Base-by-base conservation (phyloP, 1,284 basidiomycete genomes). In the Lentinus polychrous region DNA sequence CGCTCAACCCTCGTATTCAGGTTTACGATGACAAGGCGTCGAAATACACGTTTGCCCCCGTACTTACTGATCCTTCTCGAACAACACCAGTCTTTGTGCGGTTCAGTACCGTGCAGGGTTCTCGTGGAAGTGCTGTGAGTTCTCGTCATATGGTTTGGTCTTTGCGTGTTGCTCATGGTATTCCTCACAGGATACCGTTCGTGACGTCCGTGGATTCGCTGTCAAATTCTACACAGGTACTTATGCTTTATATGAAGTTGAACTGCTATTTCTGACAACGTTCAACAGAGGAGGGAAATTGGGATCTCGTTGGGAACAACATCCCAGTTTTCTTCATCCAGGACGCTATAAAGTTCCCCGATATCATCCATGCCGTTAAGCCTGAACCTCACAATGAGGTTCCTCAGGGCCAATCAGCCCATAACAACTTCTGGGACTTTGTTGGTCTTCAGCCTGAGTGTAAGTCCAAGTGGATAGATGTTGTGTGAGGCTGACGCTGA, bases 311-410 rank as follows among this genome's bases (percentile, higher is more conserved):
- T 45, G 86, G 82, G 14, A 86, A 86, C 57, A 70, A 83, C 56
- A 78, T 90, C 34, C 86, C 88, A 1, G 79, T 90, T 20, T 93
- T 93, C 70, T 92, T 92, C 69, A 86, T 94, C 23, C 87, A 91
- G 52, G 83, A 86, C 53, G 82, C 85, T 0, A 82, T 91, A 64
- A 87, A 91, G 62, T 93, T 92, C 60, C 83, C 85, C 12, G 89
- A 92, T 58, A 67, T 93, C 46, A 72, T 92, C 36, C 90, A 92
- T 60, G 82, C 88, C 49, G 79, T 83, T 23, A 86, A 88, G 59
- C 86, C 87, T 1, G 87, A 90, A 60, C 90, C 90, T 2, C 76
- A 89, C 43, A 84, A 83, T 51, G 86, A 90, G 57, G 75, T 86
- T 0, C 76, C 76, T 3, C 73, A 75, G 46, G 81, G 76, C 2